These are phyloP conservation scores for Ceratobasidium sp. DNA, from an alignment of 1,284 basidiomycete genomes.

Conservation along the genomic window DNA sequence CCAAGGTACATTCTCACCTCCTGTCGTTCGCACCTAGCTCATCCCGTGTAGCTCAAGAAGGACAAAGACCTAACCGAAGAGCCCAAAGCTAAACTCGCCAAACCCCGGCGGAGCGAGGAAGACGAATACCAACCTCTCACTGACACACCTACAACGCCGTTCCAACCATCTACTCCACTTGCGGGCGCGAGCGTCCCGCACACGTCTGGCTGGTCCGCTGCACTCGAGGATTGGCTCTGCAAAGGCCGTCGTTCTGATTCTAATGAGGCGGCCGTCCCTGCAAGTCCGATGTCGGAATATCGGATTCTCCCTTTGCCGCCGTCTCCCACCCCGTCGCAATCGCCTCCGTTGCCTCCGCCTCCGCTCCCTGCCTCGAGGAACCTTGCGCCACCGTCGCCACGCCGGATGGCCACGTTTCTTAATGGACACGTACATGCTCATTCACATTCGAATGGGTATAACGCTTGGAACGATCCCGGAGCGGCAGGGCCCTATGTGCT, in stretches of 20 bases:
- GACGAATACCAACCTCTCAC: conserved; percentile 24
- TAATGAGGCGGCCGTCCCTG: neutral
- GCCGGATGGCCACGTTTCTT: conserved; percentile 28
- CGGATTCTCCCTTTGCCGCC: conserved; percentile 6
- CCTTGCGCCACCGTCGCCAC: conserved; percentile 8
- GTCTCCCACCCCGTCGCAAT: conserved; percentile 31
- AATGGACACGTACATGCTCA: conserved; percentile 43
- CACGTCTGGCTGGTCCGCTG: conserved; percentile 68
- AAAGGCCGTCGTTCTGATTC: conserved; percentile 52
- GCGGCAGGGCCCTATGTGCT: conserved; percentile 72
- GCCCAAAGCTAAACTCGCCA: conserved; percentile 9
- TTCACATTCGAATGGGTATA: conserved; percentile 50
- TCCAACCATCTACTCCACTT: neutral
- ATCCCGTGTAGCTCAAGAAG: neutral
- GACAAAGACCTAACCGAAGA: conserved; percentile 13
- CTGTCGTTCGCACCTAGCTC: neutral
- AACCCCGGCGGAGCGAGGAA: conserved; percentile 26
- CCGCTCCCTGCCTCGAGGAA: conserved; percentile 7
- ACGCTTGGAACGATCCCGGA: conserved; percentile 53
- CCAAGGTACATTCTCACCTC: conserved; percentile 36
- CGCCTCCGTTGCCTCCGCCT: conserved; percentile 43
- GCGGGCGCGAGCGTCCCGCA: conserved; percentile 27
- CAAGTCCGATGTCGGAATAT: conserved; percentile 29
- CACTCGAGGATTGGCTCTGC: conserved; percentile 74
- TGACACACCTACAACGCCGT: conserved; percentile 1